Base-by-base conservation (phyloP, 2,329 filamentous ascomycete genomes). In the Lachnellula willkommii region DNA sequence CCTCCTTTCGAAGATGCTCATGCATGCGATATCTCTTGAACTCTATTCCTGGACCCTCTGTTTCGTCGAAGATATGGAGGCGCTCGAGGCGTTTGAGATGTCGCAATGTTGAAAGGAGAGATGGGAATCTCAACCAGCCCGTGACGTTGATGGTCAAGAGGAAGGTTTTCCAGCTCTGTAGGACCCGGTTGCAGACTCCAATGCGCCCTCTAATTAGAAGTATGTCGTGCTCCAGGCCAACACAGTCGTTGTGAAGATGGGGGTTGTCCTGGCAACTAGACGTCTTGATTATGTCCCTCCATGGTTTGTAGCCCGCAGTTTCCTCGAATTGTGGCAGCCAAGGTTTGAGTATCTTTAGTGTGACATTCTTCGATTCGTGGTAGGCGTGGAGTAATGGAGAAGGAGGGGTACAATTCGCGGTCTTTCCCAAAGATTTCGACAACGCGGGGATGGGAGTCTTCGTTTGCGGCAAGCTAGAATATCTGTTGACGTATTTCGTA, bases 401-500 rank as follows among this genome's bases (percentile, higher is more conserved):
- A 35, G 60, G 59, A 24, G 37, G 8, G 55, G 46, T 55, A 55
- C 24, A 60, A 56, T 42, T 51, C n/a, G 15, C 49, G 52, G 1
- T 47, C 32, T 49, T 60, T 55, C 32, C 50, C 22, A 42, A 43
- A 57, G 11, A 62, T 39, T 36, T 59, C 52, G 15, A 62, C 49
- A 6, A 50, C 32, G 39, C 55, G 59, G 20, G 60, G 50, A 28
- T 45, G 45, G 32, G 11, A 26, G 32, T 28, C 40, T 39, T 36
- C 37, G 22, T 26, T 35, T n/a, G 42, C 14, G 12, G 47, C 54
- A 40, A 56, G 51, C 9, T 57, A 49, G 26, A 61, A 57, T 28
- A 64, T 63, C 50, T 58, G 47, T 6, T 54, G 48, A 14, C 53
- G 62, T n/a, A 61, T 49, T 52, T 63, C 62, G 24, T 32, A 40